These are phyloP conservation scores for Phialocephala subalpina DNA, from an alignment of 2,329 filamentous ascomycete species.

Conservation along the genomic window DNA sequence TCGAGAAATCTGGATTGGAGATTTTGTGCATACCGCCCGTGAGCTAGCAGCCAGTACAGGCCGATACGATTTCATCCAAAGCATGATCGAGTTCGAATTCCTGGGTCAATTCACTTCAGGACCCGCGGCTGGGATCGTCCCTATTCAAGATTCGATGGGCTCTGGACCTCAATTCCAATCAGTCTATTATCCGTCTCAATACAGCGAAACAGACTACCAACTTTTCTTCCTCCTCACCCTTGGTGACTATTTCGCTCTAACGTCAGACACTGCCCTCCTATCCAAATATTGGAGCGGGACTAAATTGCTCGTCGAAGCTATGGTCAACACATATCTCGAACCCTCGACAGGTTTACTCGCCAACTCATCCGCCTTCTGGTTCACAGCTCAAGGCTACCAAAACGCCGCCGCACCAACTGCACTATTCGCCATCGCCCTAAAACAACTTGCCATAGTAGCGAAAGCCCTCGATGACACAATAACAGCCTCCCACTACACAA, in stretches of 20 bases:
- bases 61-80: constrained; percentile 46
- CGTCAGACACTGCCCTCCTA: neutral
- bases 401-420: constrained; percentile 17
- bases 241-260: constrained; percentile 28
- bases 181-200: constrained; percentile 19
- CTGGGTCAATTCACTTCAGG: constrained; percentile 35
- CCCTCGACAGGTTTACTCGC: constrained; percentile 19
- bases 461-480: constrained; percentile 40
- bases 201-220: constrained; percentile 30
- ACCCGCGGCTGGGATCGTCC: constrained; percentile 18
- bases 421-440: constrained; percentile 31
- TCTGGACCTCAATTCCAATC: constrained; percentile 13
- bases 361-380: neutral
- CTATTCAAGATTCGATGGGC: constrained; percentile 23
- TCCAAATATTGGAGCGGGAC: constrained; percentile 17
- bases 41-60: constrained; percentile 47
- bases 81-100: constrained; percentile 46
- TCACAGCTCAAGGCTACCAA: constrained; percentile 12
- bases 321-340: constrained; percentile 12
- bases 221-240: constrained; percentile 32
- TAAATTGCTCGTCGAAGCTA: constrained; percentile 16
- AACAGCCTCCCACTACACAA: constrained; percentile 35
- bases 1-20: constrained; percentile 50
- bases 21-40: constrained; percentile 51
- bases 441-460: constrained; percentile 41